A percentile compares a stretch with the other conserved stretches of the same genome.
Evolutionary conservation across 1,139 yeast genomes (phyloP).

Genomic region (Yamadazyma oceani): DNA sequence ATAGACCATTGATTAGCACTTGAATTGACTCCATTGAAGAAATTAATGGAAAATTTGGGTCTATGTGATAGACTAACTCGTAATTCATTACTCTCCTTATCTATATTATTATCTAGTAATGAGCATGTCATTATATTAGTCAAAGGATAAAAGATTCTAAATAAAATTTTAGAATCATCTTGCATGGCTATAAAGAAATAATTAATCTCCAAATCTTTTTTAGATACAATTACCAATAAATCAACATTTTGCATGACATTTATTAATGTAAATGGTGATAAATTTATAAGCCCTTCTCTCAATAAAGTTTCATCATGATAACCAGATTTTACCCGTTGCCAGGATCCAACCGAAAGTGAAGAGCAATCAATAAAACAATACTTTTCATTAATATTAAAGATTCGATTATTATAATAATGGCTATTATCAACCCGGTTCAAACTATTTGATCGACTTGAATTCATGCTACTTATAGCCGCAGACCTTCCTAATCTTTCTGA

Average conservation of each 20-base stretch:
- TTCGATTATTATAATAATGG: slow-evolving; percentile 4
- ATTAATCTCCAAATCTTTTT: slow-evolving; percentile 67
- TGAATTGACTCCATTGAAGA: slow-evolving; percentile 50
- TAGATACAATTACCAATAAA: slow-evolving; percentile 63
- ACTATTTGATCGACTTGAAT: slow-evolving; percentile 25
- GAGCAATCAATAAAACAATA: slow-evolving; percentile 67
- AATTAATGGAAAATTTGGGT: slow-evolving; percentile 77
- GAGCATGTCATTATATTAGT: slow-evolving; percentile 47
- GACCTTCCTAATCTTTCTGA: slow-evolving; percentile 44
- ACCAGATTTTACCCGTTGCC: slow-evolving; percentile 77
- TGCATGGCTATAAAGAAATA: slow-evolving; percentile 72
- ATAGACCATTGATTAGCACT: slow-evolving; percentile 74
- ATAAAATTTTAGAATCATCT: slow-evolving; percentile 63
- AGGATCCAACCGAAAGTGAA: slow-evolving; percentile 69
- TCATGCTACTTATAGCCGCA: slow-evolving; percentile 12
- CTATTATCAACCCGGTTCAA: slow-evolving; percentile 15
- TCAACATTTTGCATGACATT: slow-evolving; percentile 67
- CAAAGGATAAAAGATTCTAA: slow-evolving; percentile 68
- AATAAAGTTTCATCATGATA: slow-evolving; percentile 42
- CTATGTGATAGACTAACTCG: slow-evolving; percentile 53
- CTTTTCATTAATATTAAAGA: slow-evolving; percentile 61
- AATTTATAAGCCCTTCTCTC: slow-evolving; percentile 49
- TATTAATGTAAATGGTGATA: slow-evolving; percentile 66
- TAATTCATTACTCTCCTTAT: slow-evolving; percentile 48
- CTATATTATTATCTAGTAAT: slow-evolving; percentile 46